Evolutionary conservation across 2,329 filamentous ascomycete genomes (phyloP), one percentile per base, ranked within the genome.

Genomic region (Pestalotiopsis sp.): DNA sequence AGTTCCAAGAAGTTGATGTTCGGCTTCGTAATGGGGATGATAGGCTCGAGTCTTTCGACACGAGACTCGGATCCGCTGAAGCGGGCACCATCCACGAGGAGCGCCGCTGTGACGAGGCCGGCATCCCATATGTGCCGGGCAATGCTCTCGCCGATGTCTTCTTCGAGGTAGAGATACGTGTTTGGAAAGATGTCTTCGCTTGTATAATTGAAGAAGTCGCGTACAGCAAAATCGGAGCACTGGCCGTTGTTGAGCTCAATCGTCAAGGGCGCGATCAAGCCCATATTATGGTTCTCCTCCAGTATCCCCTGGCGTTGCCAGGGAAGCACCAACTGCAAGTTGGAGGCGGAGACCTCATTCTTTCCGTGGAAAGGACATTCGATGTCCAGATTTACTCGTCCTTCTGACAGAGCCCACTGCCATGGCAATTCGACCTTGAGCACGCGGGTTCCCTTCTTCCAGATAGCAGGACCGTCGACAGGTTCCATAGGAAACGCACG

Each of bases 121-220:
- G 83, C 87, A 65, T 90, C 87, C 87, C 87, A 90, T 5, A 89
- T 80, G 69, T 89, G 87, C 2, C 87, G 83, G 0, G 87, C 87
- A 67, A 90, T 89, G 73, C 86, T 88, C 76, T 89, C 87, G 14
- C 86, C 87, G 11, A 89, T 83, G 65, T 88, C 86, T 69, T 90
- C 88, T 66, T 86, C 84, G 4, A 89, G 77, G 36, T 83, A 79
- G 7, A 87, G 69, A 11, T 71, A 72, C 0, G 76, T 11, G 17
- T 3, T 36, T 14, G 11, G 11, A 39, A 7, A 31, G 55, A 45
- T 13, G 7, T 27, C 52, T 9, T 5, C 2, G 17, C 17, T 20
- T 2, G 52, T 1, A 13, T 17, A 27, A 38, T 60, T 25, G 45
- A 70, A 38, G 9, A 77, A 70, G n/a, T 70, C 71, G 23, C 76